Base-by-base conservation (phyloP, 352 stramenopile species). In the Pythium coloratum region DNA sequence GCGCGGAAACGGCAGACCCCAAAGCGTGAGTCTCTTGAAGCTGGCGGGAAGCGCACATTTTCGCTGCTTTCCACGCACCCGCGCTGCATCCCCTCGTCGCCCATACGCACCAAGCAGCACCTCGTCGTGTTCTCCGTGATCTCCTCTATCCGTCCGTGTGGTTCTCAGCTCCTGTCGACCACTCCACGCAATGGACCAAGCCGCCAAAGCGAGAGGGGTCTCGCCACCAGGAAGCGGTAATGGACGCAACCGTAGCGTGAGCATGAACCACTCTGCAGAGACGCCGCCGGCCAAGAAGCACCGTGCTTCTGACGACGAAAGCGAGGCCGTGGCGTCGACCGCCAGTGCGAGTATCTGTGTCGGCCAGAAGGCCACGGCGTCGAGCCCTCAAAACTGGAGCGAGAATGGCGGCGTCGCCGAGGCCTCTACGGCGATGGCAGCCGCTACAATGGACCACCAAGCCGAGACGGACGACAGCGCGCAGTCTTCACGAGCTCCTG, bases 241-340 rank as follows among this genome's bases (percentile, higher is more conserved):
- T 28, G 44, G 44, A 24, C 71, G 85, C 9, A 77, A 90, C 54
- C 81, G 85, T 12, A 91, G 83, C 40, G 75, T 90, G 6, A 93
- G 85, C 50, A 89, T 91, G 80, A 91, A 82, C 55, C 84, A 78
- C 57, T 66, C 59, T 30, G 42, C 51, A 6, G 67, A 70, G 62
- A 65, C 81, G 44, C 86, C 86, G 16, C 86, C 86, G 7, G 78
- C 70, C 61, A 94, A 94, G 73, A 94, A 94, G 71, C 86, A 94
- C 59, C 81, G 86, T 30, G 70, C 86, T 30, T 92, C 86, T 4
- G 83, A 92, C 68, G 85, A 94, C 62, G 81, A 94, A 55, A 77
- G 78, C 69, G 85, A 93, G 40, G 47, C 28, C 18, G 28, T 10
- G 1, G 34, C 46, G 56, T 26, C 53, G 14, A 56, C 13, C 12